Conservation (phyloP, 768 basidiomycete species). For the Lyophyllum shimeji region DNA sequence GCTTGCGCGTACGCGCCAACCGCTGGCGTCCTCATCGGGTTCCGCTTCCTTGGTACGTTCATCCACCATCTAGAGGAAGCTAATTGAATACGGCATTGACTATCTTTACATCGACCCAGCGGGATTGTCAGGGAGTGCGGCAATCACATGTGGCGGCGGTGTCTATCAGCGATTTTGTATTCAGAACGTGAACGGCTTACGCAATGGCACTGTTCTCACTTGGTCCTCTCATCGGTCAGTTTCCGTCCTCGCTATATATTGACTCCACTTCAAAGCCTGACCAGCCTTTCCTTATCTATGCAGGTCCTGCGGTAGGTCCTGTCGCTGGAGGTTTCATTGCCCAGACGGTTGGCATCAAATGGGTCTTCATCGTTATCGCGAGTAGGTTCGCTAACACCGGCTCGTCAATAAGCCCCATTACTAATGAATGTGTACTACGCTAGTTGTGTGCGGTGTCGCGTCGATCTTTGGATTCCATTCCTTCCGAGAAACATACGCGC, state of each 20-base stretch:
- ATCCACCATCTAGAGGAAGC: background rate
- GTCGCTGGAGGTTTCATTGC: slow-evolving; percentile 66
- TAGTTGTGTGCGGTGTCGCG: slow-evolving; percentile 42
- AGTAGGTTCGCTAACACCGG: too few relatives aligned
- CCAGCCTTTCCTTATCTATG: slow-evolving; percentile 7
- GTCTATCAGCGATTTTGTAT: slow-evolving; percentile 65
- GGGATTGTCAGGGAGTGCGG: slow-evolving; percentile 61
- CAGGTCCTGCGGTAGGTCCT: slow-evolving; percentile 55
- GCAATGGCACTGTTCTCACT: slow-evolving; percentile 70
- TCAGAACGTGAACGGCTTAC: slow-evolving; percentile 47
- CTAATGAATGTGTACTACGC: background rate
- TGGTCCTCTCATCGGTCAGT: slow-evolving; percentile 57
- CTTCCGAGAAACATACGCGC: slow-evolving; percentile 72
- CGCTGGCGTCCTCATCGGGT: slow-evolving; percentile 51
- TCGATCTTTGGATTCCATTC: slow-evolving; percentile 54
- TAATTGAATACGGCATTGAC: background rate
- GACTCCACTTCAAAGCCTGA: background rate
- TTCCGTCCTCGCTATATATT: background rate
- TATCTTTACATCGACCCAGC: slow-evolving; percentile 32
- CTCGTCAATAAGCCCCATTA: slow-evolving; percentile 24
- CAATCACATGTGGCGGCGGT: slow-evolving; percentile 65
- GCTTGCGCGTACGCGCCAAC: slow-evolving; percentile 67
- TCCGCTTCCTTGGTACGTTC: slow-evolving; percentile 60
- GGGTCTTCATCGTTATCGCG: slow-evolving; percentile 54
- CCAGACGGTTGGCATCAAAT: slow-evolving; percentile 57